Evolutionary conservation across 495 filamentous ascomycete species (phyloP), one percentile per base, ranked within the genome.

Genomic region (Chlorociboria aeruginascens): DNA sequence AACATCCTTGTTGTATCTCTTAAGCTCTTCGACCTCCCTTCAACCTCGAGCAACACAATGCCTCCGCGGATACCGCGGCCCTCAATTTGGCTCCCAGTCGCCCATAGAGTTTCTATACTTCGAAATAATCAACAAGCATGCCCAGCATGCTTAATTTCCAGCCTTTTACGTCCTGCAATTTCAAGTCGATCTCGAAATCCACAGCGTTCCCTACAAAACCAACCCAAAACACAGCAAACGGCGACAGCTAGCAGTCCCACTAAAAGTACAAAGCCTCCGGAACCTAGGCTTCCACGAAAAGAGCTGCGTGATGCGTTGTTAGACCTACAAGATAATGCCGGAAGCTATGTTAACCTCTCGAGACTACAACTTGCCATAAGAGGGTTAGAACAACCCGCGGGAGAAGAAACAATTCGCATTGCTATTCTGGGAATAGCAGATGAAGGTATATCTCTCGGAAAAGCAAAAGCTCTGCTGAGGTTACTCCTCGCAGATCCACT

Each of bases 401-500:
- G 74, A 6, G 42, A 69, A 42, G 74, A 78, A 56, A 73, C 84
- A n/a, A 76, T 87, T 54, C 69, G 90, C 32, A 70, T 97, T 60
- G 89, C 72, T 0, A 55, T 77, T 17, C 52, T 79, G n/a, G 65
- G 59, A n/a, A 51, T 70, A 7, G 56, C 60, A 12, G 58, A 63
- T 52, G 63, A 60, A 25, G 53, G 63, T 7, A 46, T 61, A 12
- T 59, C 66, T 0, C 54, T 63, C 8, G 47, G 54, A 20, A 69
- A 59, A 10, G 71, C 71, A 2, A 69, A 69, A 46, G 76, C 75
- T 48, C 71, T 97, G 11, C 72, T 87, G 11, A 72, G 77, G 29
- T 65, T 83, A 32, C 63, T 93, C 40, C 69, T 95, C 14, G 85
- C 84, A 16, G 90, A 95, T 66, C 83, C 89, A 11, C 66, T 95